Evolutionary conservation across 2,329 filamentous ascomycete genomes (phyloP).

Genomic region (Periconia macrospinosa): DNA sequence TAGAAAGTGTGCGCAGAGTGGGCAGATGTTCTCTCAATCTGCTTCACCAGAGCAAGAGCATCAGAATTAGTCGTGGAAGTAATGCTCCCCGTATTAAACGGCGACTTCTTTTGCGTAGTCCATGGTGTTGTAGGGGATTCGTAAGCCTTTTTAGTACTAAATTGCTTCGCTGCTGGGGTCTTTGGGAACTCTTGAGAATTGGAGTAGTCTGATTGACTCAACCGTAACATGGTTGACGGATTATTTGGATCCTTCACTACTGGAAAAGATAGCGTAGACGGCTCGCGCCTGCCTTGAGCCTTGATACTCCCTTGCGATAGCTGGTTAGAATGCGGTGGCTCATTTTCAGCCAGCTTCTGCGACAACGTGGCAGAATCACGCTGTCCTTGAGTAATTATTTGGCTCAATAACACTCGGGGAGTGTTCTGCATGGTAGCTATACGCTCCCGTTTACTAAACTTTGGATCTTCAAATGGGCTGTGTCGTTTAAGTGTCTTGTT

Average conservation of each 20-base stretch:
- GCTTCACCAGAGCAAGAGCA: constrained; percentile 17
- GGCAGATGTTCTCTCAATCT: constrained; percentile 20
- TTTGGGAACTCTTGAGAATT: constrained; percentile 42
- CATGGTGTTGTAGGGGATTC: constrained; percentile 34
- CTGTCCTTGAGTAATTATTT: constrained; percentile 3
- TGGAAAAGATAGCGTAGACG: constrained; percentile 63
- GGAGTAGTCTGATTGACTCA: constrained; percentile 67
- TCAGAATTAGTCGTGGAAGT: constrained; percentile 18
- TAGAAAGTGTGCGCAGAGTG: constrained; percentile 29
- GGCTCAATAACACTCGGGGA: constrained; percentile 12
- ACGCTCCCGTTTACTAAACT: constrained; percentile 8
- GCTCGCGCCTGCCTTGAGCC: constrained; percentile 39
- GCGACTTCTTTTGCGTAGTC: constrained; percentile 34
- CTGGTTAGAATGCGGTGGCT: constrained; percentile 18
- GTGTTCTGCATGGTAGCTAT: constrained; percentile 1
- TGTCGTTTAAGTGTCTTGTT: constrained; percentile 22
- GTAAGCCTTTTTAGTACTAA: constrained; percentile 14
- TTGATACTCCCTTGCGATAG: constrained; percentile 46
- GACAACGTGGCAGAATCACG: not conserved
- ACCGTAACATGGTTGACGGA: constrained; percentile 61
- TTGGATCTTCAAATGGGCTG: not conserved
- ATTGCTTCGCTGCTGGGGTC: constrained; percentile 28
- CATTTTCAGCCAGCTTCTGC: constrained; percentile 10
- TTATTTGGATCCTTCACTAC: constrained; percentile 77
- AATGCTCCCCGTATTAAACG: constrained; percentile 15